Evolutionary conservation across 495 filamentous ascomycete species (phyloP).

Genomic region (Aspergillus heteromorphus): DNA sequence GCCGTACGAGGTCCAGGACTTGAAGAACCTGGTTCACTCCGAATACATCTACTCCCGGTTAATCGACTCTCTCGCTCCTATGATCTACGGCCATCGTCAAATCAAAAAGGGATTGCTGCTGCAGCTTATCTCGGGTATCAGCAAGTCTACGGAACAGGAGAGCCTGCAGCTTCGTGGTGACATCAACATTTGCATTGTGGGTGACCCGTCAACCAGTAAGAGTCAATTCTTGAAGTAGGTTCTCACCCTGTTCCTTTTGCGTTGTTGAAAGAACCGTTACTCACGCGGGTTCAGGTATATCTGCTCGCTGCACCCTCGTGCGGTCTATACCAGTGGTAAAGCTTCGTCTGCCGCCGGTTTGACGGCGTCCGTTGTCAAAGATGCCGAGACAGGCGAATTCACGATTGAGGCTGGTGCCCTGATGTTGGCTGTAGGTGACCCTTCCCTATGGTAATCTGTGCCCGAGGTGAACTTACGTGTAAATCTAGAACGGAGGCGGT

Average conservation of each 20-base stretch:
- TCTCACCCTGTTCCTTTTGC: not conserved
- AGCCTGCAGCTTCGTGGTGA: constrained; percentile 92
- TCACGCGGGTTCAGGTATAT: constrained; percentile 56
- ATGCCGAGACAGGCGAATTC: constrained; percentile 97
- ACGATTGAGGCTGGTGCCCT: constrained; percentile 98
- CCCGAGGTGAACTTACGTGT: constrained; percentile 6
- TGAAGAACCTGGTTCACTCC: constrained; percentile 88
- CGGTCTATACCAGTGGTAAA: constrained; percentile 97
- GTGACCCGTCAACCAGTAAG: constrained; percentile 96
- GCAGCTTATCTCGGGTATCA: constrained; percentile 88
- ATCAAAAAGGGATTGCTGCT: constrained; percentile 96
- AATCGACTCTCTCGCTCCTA: constrained; percentile 92
- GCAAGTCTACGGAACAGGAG: constrained; percentile 76
- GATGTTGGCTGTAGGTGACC: constrained; percentile 80
- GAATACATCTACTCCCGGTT: constrained; percentile 93
- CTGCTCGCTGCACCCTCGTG: constrained; percentile 88
- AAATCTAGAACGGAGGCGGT: constrained; percentile 49
- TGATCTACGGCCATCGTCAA: constrained; percentile 93
- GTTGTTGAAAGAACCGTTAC: not conserved
- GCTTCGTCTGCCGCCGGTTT: constrained; percentile 96
- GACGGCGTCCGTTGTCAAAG: constrained; percentile 94
- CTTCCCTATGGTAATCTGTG: not conserved
- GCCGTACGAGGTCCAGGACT: constrained; percentile 78
- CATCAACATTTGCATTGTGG: constrained; percentile 98
- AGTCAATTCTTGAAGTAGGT: constrained; percentile 90